Conservation (phyloP, 805 yeast species). For the Ogataea allantospora region DNA sequence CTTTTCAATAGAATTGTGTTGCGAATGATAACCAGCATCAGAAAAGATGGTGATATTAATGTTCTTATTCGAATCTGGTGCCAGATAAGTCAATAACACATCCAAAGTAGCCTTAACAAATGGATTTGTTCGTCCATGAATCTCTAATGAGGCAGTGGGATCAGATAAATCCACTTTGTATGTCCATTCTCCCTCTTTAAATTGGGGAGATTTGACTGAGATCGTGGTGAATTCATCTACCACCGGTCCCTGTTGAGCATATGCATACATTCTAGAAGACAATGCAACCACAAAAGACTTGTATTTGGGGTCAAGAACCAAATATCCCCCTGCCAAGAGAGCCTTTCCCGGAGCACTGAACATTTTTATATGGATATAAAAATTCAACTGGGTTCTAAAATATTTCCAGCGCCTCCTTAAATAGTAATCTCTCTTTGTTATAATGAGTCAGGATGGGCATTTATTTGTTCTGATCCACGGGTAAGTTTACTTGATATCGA, state of each 20-base stretch:
- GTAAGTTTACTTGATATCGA: conserved; percentile 32
- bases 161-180: conserved; percentile 37
- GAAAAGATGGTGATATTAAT: conserved; percentile 66
- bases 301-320: conserved; percentile 78
- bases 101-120: conserved; percentile 66
- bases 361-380: conserved; percentile 33
- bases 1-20: conserved; percentile 42
- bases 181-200: conserved; percentile 66
- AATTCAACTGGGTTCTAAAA: background rate
- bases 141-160: conserved; percentile 16
- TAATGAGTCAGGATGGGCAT: conserved; percentile 39
- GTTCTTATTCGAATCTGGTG: conserved; percentile 33
- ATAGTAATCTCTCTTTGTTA: background rate
- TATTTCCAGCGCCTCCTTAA: conserved; percentile 2
- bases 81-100: conserved; percentile 53
- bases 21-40: conserved; percentile 89
- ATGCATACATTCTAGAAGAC: conserved; percentile 87
- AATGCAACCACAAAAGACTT: conserved; percentile 81
- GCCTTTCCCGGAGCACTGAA: conserved; percentile 98
- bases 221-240: conserved; percentile 29
- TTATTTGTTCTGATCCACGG: conserved; percentile 77
- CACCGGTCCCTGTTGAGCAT: conserved; percentile 4
- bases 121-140: conserved; percentile 50
- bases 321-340: conserved; percentile 88
- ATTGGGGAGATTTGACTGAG: conserved; percentile 72